These are phyloP conservation scores for Guyanaporus albipodus DNA, from an alignment of 768 basidiomycete species.

Conservation along the genomic window DNA sequence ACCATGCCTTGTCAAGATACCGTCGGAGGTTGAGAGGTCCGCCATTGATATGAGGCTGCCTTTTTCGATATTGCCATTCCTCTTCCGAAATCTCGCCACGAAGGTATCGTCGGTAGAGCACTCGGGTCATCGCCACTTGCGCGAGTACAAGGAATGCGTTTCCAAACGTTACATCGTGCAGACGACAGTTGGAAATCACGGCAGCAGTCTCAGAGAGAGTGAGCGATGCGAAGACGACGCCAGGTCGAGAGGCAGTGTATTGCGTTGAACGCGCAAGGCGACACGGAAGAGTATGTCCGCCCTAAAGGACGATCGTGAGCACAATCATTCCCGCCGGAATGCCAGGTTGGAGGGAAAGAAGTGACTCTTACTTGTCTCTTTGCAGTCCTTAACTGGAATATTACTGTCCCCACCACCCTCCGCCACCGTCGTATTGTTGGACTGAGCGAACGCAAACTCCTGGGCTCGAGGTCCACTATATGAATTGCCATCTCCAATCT, in stretches of 20 bases:
- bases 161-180: constrained; percentile 46
- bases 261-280: constrained; percentile 34
- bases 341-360: not conserved
- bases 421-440: constrained; percentile 43
- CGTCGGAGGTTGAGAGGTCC: constrained; percentile 52
- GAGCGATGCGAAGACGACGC: constrained; percentile 20
- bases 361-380: constrained; percentile 35
- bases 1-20: constrained; percentile 47
- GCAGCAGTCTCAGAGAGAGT: constrained; percentile 27
- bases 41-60: constrained; percentile 44
- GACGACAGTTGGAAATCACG: constrained; percentile 39
- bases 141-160: constrained; percentile 45
- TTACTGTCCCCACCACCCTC: constrained; percentile 37
- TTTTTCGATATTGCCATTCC: constrained; percentile 51
- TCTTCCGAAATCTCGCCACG: constrained; percentile 44
- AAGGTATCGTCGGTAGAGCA: constrained; percentile 45
- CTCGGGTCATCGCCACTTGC: constrained; percentile 50
- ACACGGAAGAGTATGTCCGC: constrained; percentile 54
- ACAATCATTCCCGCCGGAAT: not conserved
- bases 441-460: constrained; percentile 24
- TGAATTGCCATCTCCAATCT: constrained; percentile 40
- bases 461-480: constrained; percentile 36
- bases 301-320: constrained; percentile 31
- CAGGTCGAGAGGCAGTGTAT: constrained; percentile 36
- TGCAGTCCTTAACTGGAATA: constrained; percentile 31